A percentile compares a stretch with the other conserved stretches of the same genome.
phyloP scores from a whole-genome alignment of 371 early-diverging fungal species.

The Apophysomyces elegans region DNA sequence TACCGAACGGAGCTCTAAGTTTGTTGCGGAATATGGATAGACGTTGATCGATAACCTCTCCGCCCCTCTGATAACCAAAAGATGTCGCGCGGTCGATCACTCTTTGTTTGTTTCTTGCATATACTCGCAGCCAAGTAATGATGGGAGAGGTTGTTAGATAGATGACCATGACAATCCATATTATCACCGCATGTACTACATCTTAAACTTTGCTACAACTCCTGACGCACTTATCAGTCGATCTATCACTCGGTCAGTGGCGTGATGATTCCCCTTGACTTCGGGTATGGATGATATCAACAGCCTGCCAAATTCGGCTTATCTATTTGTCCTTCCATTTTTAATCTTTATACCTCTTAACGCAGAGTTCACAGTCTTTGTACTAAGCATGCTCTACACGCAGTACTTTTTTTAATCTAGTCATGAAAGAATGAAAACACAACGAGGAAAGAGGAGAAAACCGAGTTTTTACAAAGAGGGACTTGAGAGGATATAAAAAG shows the following conservation, averaged over 20 bases:
- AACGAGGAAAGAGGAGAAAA: background rate
- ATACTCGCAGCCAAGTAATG: no score
- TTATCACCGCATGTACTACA: background rate
- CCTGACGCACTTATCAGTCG: no score
- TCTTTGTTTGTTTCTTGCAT: background rate
- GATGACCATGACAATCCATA: no score
- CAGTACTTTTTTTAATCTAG: conserved; percentile 5
- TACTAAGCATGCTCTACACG: conserved; percentile 7
- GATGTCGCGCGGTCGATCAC: background rate
- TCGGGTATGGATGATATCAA: no score
- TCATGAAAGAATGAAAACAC: no score
- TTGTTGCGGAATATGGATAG: background rate
- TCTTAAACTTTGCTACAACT: background rate
- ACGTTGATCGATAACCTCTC: background rate
- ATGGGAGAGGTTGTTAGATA: no score
- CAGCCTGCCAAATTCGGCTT: no score
- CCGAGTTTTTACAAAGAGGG: conserved; percentile 5
- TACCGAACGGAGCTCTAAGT: background rate
- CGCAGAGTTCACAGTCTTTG: background rate
- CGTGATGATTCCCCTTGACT: no score
- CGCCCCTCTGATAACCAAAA: background rate
- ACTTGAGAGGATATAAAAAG: conserved; percentile 1
- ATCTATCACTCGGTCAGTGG: no score
- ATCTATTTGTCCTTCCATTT: no score
- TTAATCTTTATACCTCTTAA: no score